A percentile compares a stretch with the other conserved stretches of the same genome.
phyloP scores from a whole-genome alignment of 192 early-diverging fungal genomes.

The Neocallimastix lanati region DNA sequence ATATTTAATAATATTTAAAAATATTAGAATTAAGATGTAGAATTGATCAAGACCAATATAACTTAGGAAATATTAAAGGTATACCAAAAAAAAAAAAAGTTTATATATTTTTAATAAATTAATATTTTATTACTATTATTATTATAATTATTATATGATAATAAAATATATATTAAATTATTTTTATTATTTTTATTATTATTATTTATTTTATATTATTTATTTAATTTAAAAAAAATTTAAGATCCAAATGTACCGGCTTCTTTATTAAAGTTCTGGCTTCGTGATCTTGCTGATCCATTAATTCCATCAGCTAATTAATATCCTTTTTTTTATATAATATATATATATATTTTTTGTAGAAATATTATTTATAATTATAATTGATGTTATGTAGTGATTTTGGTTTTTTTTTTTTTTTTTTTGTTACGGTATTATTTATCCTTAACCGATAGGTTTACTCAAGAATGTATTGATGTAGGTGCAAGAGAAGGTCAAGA shows the following conservation, averaged over 20 bases:
- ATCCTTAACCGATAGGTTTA: neutral
- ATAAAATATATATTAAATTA: too few species aligned
- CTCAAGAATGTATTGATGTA: conserved; percentile 7
- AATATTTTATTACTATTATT: too few species aligned
- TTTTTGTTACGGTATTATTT: neutral
- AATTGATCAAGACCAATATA: conserved; percentile 67
- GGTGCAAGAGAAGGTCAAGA: conserved; percentile 18
- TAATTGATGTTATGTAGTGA: too few species aligned
- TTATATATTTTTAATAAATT: too few species aligned
- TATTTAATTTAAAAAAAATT: neutral
- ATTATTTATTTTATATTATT: neutral
- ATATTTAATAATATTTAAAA: neutral
- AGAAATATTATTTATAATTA: too few species aligned
- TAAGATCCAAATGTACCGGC: conserved; percentile 75
- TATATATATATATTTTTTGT: too few species aligned
- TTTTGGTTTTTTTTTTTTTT: too few species aligned
- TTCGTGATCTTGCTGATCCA: conserved; percentile 81
- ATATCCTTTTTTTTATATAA: conserved; percentile 52
- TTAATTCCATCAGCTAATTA: conserved; percentile 70
- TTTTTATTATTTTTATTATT: neutral
- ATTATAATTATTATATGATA: too few species aligned
- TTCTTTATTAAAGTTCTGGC: conserved; percentile 80
- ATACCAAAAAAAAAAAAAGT: too few species aligned
- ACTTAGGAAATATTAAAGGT: conserved; percentile 47
- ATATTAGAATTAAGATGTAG: conserved; percentile 40